Base-by-base conservation (phyloP, 2,329 filamentous ascomycete genomes). In the Apiospora rasikravindrae region DNA sequence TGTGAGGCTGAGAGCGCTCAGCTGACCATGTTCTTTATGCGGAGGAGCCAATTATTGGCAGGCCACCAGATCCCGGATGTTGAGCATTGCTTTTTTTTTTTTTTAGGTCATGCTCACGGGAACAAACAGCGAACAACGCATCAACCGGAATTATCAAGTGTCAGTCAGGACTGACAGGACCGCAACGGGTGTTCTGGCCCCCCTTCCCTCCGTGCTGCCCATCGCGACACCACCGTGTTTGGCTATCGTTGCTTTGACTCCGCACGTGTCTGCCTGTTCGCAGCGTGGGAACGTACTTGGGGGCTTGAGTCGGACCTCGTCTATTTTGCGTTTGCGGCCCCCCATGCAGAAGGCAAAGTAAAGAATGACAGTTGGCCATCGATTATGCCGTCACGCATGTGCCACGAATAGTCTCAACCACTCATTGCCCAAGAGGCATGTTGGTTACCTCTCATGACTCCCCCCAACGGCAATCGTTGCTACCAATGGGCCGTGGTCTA, bases 1-100 rank as follows among this genome's bases (percentile, higher is more conserved):
- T 47, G 71, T 74, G 76, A 77, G 77, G 76, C 76, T 77, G 74
- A 77, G 74, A 71, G 61, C 51, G 74, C 73, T 75, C 77, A 77
- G 76, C 76, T 78, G 77, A 77, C 73, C 76, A 73, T 64, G 67
- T 72, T 72, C 40, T 71, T 47, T 71, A 76, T 76, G 75, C 76
- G 74, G 75, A 77, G 75, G 70, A 74, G 67, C 67, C 67, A 71
- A 71, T 69, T n/a, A 67, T 61, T 64, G 57, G 49, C 37, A 53
- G 37, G 29, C 16, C 42, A 57, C 47, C 29, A 53, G 33, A 47
- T 37, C 68, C 68, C 49, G 47, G 45, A 26, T 57, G 68, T 26
- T 19, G 45, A 69, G 47, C 68, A 69, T 69, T 51, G 45, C 68
- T 69, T 69, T 24, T 69, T 69, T 51, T 29, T 47, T 69, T 69